Evolutionary conservation across 179 eudicot genomes (phyloP).

Genomic region (Vitellaria paradoxa): DNA sequence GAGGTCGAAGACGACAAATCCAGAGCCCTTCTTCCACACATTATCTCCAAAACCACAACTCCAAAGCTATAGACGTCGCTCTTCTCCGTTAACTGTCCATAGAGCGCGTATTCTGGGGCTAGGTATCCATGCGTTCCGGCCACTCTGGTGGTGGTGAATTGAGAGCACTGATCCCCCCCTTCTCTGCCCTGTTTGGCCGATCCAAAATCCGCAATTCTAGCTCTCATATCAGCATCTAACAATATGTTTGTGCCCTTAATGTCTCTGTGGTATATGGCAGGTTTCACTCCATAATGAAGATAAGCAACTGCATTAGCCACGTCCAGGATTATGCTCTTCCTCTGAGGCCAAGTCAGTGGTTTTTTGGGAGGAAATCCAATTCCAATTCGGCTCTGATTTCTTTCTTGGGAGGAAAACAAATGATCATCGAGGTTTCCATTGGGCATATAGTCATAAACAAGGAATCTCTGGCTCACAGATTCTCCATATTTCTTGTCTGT

Average conservation of each 20-base stretch:
- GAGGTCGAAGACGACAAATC: conserved; percentile 32
- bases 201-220: conserved; percentile 80
- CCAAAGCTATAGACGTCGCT: conserved; percentile 87
- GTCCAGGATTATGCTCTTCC: conserved; percentile 65
- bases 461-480: conserved; percentile 40
- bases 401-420: conserved; percentile 30
- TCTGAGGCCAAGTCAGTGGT: conserved; percentile 65
- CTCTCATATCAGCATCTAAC: conserved; percentile 62
- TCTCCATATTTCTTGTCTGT: conserved; percentile 26
- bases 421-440: conserved; percentile 77
- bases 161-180: conserved; percentile 45
- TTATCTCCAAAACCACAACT: conserved; percentile 68
- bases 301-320: conserved; percentile 76
- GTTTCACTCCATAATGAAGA: conserved; percentile 69
- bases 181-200: conserved; percentile 59
- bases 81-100: conserved; percentile 78
- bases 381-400: conserved; percentile 14
- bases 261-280: conserved; percentile 74
- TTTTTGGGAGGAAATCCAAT: neutral
- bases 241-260: conserved; percentile 71
- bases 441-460: conserved; percentile 76
- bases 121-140: conserved; percentile 82
- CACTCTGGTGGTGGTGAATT: conserved; percentile 60
- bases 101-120: conserved; percentile 78
- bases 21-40: conserved; percentile 80